Percentiles rank a stretch among this genome's conserved stretches.
Conservation (phyloP, 1,139 yeast genomes). For the Yamadazyma jaroonii region DNA sequence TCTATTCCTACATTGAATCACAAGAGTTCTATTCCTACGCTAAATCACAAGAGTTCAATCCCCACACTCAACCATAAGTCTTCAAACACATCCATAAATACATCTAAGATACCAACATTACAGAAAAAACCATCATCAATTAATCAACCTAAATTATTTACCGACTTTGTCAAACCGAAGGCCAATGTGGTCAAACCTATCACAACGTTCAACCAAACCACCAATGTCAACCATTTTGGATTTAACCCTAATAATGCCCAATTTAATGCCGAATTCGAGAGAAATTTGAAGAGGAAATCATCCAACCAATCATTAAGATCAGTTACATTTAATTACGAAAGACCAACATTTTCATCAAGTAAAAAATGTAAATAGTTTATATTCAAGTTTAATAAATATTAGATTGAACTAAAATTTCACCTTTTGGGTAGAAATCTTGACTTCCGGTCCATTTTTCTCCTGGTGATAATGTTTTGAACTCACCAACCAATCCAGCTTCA, state of each 20-base stretch:
- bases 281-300: constrained; percentile 3
- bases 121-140: constrained; percentile 10
- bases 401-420: constrained; percentile 44
- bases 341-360: constrained; percentile 47
- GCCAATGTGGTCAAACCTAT: constrained; percentile 2
- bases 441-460: constrained; percentile 66
- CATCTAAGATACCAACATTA: constrained; percentile 17
- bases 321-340: constrained; percentile 22
- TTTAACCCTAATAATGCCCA: neutral
- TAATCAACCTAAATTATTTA: constrained; percentile 7
- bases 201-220: neutral
- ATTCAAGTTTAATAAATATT: constrained; percentile 28
- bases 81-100: constrained; percentile 7
- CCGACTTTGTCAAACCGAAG: constrained; percentile 5
- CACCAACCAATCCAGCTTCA: constrained; percentile 87
- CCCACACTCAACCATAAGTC: constrained; percentile 14
- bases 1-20: neutral
- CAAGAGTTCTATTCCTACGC: neutral
- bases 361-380: constrained; percentile 24
- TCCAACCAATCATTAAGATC: constrained; percentile 5
- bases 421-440: constrained; percentile 36
- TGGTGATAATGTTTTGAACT: constrained; percentile 58
- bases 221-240: neutral
- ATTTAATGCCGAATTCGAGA: neutral
- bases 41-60: constrained; percentile 6